Evolutionary conservation across 495 filamentous ascomycete species (phyloP), one percentile per base, ranked within the genome.

Genomic region (Aspergillus coremiiformis): DNA sequence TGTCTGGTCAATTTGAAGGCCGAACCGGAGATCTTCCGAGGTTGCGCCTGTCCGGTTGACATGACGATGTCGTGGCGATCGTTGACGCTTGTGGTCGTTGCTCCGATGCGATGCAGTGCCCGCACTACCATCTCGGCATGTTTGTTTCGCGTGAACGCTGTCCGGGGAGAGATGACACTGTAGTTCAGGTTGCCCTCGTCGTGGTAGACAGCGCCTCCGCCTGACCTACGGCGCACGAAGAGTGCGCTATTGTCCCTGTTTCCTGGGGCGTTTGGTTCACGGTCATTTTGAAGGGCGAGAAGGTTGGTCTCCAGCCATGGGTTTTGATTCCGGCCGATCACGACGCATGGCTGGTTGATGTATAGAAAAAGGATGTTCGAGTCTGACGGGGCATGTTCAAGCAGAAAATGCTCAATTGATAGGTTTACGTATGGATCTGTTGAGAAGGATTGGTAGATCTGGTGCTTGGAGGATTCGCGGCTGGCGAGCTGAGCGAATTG

Each of bases 311-410:
- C 93, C 8, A 88, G 74, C 91, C 91, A 98, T 33, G 93, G 93
- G 64, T 98, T 98, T 64, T 98, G 93, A 66, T 98, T 98, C 42
- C 92, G 85, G 12, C 93, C 93, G 52, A 98, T 83, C 55, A 98
- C 81, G 44, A 98, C 77, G 66, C 86, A 85, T 7, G 92, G 90
- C 11, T 75, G 70, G 67, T 98, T 97, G 52, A 80, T 74, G 70
- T 97, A 98, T 15, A 97, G 76, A 53, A 96, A 90, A 0, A 96
- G 78, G 27, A 96, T 65, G 37, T 77, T 81, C 5, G 89, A 90
- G 55, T 85, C 76, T 5, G 79, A 69, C 0, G 83, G 78, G 0
- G 87, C 79, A 33, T 84, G 79, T 49, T 84, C 78, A 0, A 97
- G 81, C 5, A 98, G 83, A 67, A 86, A 84, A 65, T 96, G 87